These are phyloP conservation scores for Hypomontagnella submonticulosa DNA, from an alignment of 495 filamentous ascomycete genomes.

Conservation along the genomic window DNA sequence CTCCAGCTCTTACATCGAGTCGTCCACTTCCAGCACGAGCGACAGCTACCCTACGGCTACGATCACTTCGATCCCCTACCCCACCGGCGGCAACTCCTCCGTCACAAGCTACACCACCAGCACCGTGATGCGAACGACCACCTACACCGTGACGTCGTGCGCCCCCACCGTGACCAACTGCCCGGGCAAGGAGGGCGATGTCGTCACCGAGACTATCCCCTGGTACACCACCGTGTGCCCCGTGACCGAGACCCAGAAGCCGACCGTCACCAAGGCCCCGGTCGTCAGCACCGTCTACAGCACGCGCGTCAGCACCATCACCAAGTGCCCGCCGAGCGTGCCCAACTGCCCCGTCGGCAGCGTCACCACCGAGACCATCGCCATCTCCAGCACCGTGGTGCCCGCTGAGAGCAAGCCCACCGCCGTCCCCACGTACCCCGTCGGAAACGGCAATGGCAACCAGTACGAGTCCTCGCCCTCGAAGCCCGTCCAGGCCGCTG, in stretches of 20 bases:
- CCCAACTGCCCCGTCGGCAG: constrained; percentile 65
- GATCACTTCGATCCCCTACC: constrained; percentile 40
- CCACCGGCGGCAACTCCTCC: constrained; percentile 32
- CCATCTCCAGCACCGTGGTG: constrained; percentile 40
- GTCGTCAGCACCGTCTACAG: constrained; percentile 63
- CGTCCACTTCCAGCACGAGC: constrained; percentile 25
- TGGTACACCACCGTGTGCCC: constrained; percentile 59
- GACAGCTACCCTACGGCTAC: constrained; percentile 21
- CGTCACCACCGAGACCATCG: constrained; percentile 53
- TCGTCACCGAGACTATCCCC: constrained; percentile 54
- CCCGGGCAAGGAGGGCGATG: constrained; percentile 53
- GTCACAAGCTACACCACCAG: constrained; percentile 39
- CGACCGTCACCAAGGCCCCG: constrained; percentile 34
- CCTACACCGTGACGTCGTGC: constrained; percentile 66
- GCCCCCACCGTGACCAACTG: constrained; percentile 62
- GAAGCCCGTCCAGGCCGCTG: constrained; percentile 15
- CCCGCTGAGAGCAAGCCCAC: constrained; percentile 9
- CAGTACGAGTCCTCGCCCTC: constrained; percentile 18
- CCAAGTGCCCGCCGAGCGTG: constrained; percentile 65
- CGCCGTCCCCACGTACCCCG: constrained; percentile 12
- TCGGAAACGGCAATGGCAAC: constrained; percentile 11
- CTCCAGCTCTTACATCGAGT: constrained; percentile 28
- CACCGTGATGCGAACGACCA: constrained; percentile 64
- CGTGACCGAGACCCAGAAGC: constrained; percentile 47
- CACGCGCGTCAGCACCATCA: constrained; percentile 66